phyloP scores from a whole-genome alignment of 1,139 yeast species.

The Sugiyamaella sp. region DNA sequence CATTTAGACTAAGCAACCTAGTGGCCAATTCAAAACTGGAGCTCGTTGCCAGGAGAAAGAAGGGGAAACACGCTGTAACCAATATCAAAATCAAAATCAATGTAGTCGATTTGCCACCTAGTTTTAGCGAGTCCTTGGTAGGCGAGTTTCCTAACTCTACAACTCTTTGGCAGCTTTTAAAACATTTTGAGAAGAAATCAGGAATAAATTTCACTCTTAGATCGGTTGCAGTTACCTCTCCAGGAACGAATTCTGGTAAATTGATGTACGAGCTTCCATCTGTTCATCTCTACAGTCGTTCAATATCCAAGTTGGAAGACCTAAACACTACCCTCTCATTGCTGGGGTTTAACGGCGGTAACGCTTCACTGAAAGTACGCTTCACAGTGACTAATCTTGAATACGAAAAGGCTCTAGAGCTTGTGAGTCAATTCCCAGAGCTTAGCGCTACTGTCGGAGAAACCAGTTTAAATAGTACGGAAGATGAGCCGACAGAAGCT shows the following conservation, averaged over 20 bases:
- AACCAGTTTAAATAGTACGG: too few species aligned
- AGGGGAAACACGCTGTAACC: conserved; percentile 20
- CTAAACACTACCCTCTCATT: conserved; percentile 30
- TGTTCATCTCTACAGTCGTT: conserved; percentile 34
- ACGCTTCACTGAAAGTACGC: conserved; percentile 33
- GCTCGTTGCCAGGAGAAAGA: conserved; percentile 28
- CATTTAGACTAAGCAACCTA: conserved; percentile 36
- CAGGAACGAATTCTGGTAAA: conserved; percentile 14
- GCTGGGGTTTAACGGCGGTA: conserved; percentile 36
- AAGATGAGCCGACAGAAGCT: too few species aligned
- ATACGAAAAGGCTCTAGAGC: conserved; percentile 31
- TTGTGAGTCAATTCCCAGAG: conserved; percentile 24
- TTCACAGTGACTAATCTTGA: conserved; percentile 32
- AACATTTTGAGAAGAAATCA: conserved; percentile 33
- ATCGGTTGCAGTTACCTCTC: conserved; percentile 17
- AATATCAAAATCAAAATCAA: conserved; percentile 33
- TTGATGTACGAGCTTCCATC: conserved; percentile 34
- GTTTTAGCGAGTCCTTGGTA: conserved; percentile 30
- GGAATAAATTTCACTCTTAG: conserved; percentile 38
- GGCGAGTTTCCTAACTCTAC: conserved; percentile 31
- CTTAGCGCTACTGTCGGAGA: background rate
- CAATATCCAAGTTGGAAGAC: conserved; percentile 30
- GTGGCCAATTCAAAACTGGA: conserved; percentile 38
- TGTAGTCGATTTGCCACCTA: conserved; percentile 35
- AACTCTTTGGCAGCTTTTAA: conserved; percentile 35